These are phyloP conservation scores for Eragrostis tef DNA, from an alignment of 202 grass and related monocot species.

Conservation along the genomic window DNA sequence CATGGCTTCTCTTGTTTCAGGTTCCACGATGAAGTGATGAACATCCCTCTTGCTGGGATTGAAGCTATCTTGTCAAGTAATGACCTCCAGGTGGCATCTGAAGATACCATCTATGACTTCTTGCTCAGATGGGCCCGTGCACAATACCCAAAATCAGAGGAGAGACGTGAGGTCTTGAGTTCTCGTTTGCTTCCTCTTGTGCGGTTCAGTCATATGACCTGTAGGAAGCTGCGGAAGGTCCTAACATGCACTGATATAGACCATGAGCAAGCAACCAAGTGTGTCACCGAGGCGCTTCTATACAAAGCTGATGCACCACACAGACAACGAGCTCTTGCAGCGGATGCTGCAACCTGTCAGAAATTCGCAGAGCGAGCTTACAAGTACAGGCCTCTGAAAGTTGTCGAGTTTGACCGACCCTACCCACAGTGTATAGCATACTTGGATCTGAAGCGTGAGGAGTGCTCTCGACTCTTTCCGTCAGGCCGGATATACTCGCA, in stretches of 20 bases:
- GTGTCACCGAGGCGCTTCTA: constrained; percentile 72
- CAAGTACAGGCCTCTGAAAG: constrained; percentile 85
- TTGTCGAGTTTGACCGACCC: constrained; percentile 80
- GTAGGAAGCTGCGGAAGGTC: constrained; percentile 79
- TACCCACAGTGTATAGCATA: constrained; percentile 94
- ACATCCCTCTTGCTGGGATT: constrained; percentile 75
- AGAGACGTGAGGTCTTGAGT: constrained; percentile 69
- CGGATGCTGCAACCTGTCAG: constrained; percentile 49
- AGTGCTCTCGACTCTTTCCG: constrained; percentile 77
- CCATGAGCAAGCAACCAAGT: constrained; percentile 69
- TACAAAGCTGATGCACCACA: constrained; percentile 81
- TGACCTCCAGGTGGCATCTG: constrained; percentile 96
- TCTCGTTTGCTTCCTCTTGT: constrained; percentile 70
- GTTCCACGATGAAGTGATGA: constrained; percentile 96
- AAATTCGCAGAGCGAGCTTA: constrained; percentile 68
- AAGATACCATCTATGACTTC: constrained; percentile 93
- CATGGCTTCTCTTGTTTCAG: constrained; percentile 51
- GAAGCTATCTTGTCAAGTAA: constrained; percentile 89
- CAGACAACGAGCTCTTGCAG: constrained; percentile 59
- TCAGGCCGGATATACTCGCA: constrained; percentile 90
- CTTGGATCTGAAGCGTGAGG: constrained; percentile 87
- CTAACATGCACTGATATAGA: constrained; percentile 72
- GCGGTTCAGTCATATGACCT: constrained; percentile 83
- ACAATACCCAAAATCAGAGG: constrained; percentile 65
- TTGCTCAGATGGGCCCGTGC: constrained; percentile 69